Base-by-base conservation (phyloP, 495 filamentous ascomycete species). In the Penicillium ucsense region DNA sequence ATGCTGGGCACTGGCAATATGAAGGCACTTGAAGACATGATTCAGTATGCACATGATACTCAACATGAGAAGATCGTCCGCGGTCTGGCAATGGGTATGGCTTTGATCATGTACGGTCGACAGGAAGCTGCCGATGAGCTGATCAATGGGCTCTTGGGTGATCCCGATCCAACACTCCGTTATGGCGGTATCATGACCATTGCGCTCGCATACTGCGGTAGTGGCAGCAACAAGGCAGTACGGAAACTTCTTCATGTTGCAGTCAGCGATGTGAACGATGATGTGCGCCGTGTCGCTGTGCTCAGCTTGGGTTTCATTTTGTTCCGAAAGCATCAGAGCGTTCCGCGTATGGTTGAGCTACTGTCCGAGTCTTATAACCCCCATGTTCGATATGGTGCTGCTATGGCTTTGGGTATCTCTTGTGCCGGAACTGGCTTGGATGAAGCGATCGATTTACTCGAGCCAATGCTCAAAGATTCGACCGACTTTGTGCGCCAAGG, bases 171-270 rank as follows among this genome's bases (percentile, higher is more conserved):
- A 53, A 88, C 87, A 29, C 72, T 99, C 43, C 81, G 94, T 49
- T 99, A 99, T 57, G 94, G 94, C 56, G 94, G 94, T 72, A 95
- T 99, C 60, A 90, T 96, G 82, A 96, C 92, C n/a, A 85, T 97
- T 34, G 92, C 94, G 31, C 74, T 99, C 61, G 94, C 94, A 6
- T 99, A 97, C 66, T 96, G 90, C 67, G 94, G 94, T 34, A 95
- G 84, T 43, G 86, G 90, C 20, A 95, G 88, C 80, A 99, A 99
- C 76, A 96, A 97, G 74, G 94, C 94, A 29, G 89, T 99, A 32
- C 87, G 94, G 37, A 91, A 92, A 65, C 78, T 99, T n/a, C 81
- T 99, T 5, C 94, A 99, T 56, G 83, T 92, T 45, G 94, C 94
- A 49, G 94, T 99, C 38, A 96, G 89, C 67, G 94, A 99, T 71